Evolutionary conservation across 768 basidiomycete genomes (phyloP).

Genomic region (Floccularia luteovirens): DNA sequence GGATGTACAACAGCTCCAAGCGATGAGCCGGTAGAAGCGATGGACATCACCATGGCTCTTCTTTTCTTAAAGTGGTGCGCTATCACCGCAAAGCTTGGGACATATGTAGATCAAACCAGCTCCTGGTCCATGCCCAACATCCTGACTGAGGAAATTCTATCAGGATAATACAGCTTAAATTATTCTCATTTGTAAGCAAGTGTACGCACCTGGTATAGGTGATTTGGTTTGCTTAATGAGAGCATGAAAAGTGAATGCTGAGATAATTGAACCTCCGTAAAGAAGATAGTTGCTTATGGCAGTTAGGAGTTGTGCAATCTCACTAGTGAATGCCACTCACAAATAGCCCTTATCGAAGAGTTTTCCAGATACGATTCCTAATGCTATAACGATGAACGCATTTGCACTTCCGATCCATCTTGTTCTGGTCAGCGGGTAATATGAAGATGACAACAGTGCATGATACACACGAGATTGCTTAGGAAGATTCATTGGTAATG

Average conservation of each 20-base stretch:
- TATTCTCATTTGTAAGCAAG: background rate
- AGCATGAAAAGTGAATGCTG: conserved; percentile 23
- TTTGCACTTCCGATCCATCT: conserved; percentile 22
- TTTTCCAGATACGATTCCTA: conserved; percentile 15
- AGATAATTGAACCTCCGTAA: conserved; percentile 18
- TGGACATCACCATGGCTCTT: conserved; percentile 37
- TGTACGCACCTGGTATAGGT: conserved; percentile 19
- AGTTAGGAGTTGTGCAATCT: background rate
- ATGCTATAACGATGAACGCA: conserved; percentile 14
- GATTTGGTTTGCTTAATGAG: conserved; percentile 17
- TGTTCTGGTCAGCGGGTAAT: too few species aligned
- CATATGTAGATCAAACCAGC: conserved; percentile 33
- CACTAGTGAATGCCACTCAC: conserved; percentile 8
- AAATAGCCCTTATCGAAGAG: conserved; percentile 21
- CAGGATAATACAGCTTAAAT: background rate
- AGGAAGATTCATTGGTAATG: conserved; percentile 12
- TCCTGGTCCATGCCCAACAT: conserved; percentile 37
- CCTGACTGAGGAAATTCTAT: conserved; percentile 38
- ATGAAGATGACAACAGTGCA: too few species aligned
- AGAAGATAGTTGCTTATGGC: conserved; percentile 17
- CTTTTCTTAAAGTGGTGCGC: conserved; percentile 36
- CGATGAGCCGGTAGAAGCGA: conserved; percentile 15
- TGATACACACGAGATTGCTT: conserved; percentile 14
- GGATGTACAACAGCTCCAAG: conserved; percentile 32
- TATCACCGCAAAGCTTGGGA: conserved; percentile 35